Evolutionary conservation across 306 rosid genomes (phyloP), one percentile per base, ranked within the genome.

Genomic region (Rosa multiflora): DNA sequence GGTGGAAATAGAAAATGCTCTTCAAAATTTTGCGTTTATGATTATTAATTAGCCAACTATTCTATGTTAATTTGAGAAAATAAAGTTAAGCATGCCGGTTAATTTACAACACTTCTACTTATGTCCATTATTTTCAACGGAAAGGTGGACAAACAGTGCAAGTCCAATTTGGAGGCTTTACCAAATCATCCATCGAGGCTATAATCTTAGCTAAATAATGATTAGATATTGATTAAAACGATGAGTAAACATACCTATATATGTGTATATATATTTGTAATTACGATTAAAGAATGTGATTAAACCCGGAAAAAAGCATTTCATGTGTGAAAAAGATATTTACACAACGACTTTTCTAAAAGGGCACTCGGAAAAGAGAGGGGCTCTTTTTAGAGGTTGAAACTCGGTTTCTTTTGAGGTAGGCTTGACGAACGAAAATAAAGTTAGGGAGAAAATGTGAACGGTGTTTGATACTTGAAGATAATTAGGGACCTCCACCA

Each of bases 401-500:
- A 80, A 86, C 42, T 79, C 63, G 86, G 75, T 70, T 76, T 35
- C 73, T 81, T 82, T 74, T 76, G 81, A 81, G 87, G 85, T 74
- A 80, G 85, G 83, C 86, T 86, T 86, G 90, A 88, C 89, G 79
- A 76, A 79, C 67, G 68, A 18, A 26, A 56, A 78, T 80, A 83
- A 67, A 69, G 79, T 72, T 58, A 39, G 4, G 37, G 14, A 47
- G 68, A 76, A 73, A 85, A 79, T 40, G 44, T 63, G 73, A 76
- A 79, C 73, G 63, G 78, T 68, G 84, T 75, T 82, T 85, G 86
- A 70, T 84, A 82, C 39, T 76, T 81, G 80, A 82, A 73, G 81
- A 79, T 78, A 72, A 86, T 81, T 63, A 35, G 86, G 78, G 86
- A 74, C 83, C 75, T 78, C 91, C 96, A 91, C 93, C 78, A 83